Evolutionary conservation across 208 protist genomes (phyloP), one percentile per base, ranked within the genome.

Genomic region (Perkinsela sp.): DNA sequence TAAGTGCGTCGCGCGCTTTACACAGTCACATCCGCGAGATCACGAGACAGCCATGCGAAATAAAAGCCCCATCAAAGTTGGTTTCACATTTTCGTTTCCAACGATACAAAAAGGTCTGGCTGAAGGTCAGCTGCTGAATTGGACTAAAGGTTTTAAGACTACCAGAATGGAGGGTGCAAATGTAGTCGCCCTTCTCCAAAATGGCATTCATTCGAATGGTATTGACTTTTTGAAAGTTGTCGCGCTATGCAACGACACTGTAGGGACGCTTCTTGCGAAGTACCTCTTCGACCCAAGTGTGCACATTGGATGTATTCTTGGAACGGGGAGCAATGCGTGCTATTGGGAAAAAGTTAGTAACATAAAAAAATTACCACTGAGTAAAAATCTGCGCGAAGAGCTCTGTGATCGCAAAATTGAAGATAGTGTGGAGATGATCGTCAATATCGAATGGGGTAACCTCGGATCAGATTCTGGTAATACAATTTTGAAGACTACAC

Each of bases 11-110:
- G 78, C 78, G 72, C 77, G 77, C 72, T 80, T 74, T 29, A 0
- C 73, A 15, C 71, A 68, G 32, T n/a, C 68, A 22, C 1, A 40
- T 1, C 30, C 22, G 66, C 78, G 77, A 71, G 80, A 83, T 74
- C 48, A 73, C 57, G 74, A 75, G 69, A 78, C 78, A 57, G 80
- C 76, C 29, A 69, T 85, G 68, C 30, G 29, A 29, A 32, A 13
- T 1, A 72, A 76, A 29, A 76, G 76, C 67, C 74, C 70, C 31
- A 75, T 88, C 30, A 78, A 77, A 15, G 78, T 93, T 30, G 89
- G 87, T 68, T 94, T 94, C 78, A 94, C 89, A 67, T 94, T 94
- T 80, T 87, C 79, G 69, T 94, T 94, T 77, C 84, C 87, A n/a
- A 76, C 76, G 22, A 73, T 90, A 66, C 89, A 93, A 78, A 87